Base-by-base conservation (phyloP, 2,329 filamentous ascomycete genomes). In the Polytolypa hystricis region DNA sequence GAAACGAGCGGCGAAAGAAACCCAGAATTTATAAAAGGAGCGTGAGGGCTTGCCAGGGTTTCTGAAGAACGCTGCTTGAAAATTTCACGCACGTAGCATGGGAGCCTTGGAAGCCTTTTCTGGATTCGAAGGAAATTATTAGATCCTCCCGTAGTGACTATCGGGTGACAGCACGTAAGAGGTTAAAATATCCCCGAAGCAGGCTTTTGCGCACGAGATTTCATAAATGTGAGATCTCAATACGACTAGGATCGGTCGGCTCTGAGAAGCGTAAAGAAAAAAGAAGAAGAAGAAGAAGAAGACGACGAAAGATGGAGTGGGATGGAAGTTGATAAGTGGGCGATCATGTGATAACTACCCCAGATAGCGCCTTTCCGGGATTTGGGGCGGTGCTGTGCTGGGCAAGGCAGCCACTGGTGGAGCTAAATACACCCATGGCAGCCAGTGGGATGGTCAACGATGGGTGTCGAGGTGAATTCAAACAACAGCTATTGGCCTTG, bases 71-170 rank as follows among this genome's bases (percentile, higher is more conserved):
- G 61, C 61, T 62, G 57, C 53, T 48, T 48, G 53, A n/a, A n/a
- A n/a, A n/a, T n/a, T 60, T 69, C 67, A 70, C 66, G 67, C 67
- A 65, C 62, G 58, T 61, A 61, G 64, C 62, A 69, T 66, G 56
- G 62, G 67, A 70, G 64, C 65, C 68, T 62, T 63, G 66, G 68
- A 71, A 73, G 65, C 60, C 61, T 61, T 62, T 54, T 48, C 48
- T 52, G 51, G 44, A 55, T 54, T 53, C 50, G 46, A 51, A 40
- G 32, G 21, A 25, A 25, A 25, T 44, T 49, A 46, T 47, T 50
- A 43, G 48, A 41, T 51, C 49, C 57, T 38, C 35, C 33, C 48
- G 44, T 50, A 33, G 30, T 38, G 49, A 52, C 51, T 53, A 48
- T 50, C 43, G 45, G 43, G 43, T 37, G 37, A 47, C 33, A 49